Conservation (phyloP, 2,329 filamentous ascomycete species). For the Huntiella savannae region DNA sequence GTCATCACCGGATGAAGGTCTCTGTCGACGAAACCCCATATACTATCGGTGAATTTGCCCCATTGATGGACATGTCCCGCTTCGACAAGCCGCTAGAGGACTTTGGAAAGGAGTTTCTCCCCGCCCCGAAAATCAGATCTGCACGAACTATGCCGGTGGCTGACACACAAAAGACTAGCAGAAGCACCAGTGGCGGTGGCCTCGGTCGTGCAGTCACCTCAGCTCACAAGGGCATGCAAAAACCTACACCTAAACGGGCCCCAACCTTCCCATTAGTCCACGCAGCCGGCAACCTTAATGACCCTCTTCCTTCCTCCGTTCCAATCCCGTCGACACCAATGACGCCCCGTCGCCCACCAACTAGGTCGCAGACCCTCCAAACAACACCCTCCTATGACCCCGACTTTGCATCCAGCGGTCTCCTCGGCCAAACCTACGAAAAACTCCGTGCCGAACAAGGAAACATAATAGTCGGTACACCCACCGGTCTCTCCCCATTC, state of each 20-base stretch:
- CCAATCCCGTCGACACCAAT: not conserved
- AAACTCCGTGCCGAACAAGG: conserved; percentile 21
- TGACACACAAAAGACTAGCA: no score
- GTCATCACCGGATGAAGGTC: conserved; percentile 20
- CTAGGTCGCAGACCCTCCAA: not conserved
- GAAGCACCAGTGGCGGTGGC: no score
- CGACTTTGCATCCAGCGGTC: conserved; percentile 30
- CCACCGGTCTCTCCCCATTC: conserved; percentile 23
- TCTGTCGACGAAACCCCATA: conserved; percentile 33
- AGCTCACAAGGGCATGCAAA: no score
- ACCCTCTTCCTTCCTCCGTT: not conserved
- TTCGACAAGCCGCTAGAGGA: conserved; percentile 35
- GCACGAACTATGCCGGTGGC: not conserved
- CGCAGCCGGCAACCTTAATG: conserved; percentile 5
- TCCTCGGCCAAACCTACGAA: conserved; percentile 31
- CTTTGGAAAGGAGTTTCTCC: conserved; percentile 26
- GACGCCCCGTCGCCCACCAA: conserved; percentile 1
- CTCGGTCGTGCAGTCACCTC: no score
- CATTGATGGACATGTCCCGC: conserved; percentile 43
- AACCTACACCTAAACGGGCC: not conserved
- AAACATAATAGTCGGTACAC: conserved; percentile 15
- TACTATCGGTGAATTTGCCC: conserved; percentile 48
- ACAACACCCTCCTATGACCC: conserved; percentile 14
- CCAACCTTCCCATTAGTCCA: conserved; percentile 6
- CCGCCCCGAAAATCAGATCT: conserved; percentile 4